Percentiles rank a stretch among this genome's conserved stretches.
phyloP scores from a whole-genome alignment of 768 basidiomycete species.

The Tulasnella sp. region DNA sequence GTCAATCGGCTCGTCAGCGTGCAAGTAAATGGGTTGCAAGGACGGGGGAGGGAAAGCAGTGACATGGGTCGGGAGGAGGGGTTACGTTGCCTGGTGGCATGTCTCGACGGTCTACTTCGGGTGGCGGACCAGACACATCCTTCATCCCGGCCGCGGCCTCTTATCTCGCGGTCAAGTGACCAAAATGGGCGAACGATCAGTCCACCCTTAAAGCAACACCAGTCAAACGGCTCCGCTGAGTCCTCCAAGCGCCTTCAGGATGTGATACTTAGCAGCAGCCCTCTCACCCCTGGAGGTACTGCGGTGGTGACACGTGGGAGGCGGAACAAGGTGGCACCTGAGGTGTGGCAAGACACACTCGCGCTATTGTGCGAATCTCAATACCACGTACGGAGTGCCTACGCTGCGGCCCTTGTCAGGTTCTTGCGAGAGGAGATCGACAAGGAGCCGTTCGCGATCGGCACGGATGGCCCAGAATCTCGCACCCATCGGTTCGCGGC shows the following conservation, averaged over 20 bases:
- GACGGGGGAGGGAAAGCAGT: slow-evolving; percentile 28
- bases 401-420: slow-evolving; percentile 57
- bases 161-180: neutral
- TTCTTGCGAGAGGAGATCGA: slow-evolving; percentile 67
- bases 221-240: neutral
- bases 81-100: slow-evolving; percentile 58
- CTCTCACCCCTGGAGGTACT: neutral
- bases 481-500: slow-evolving; percentile 39
- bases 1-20: slow-evolving; percentile 61
- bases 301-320: slow-evolving; percentile 2
- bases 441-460: slow-evolving; percentile 42
- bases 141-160: slow-evolving; percentile 17
- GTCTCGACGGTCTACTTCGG: slow-evolving; percentile 57
- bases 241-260: neutral
- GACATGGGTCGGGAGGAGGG: slow-evolving; percentile 48
- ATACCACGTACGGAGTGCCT: slow-evolving; percentile 68
- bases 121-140: slow-evolving; percentile 38
- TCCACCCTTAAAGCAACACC: neutral
- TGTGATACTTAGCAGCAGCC: neutral
- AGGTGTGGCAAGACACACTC: slow-evolving; percentile 86
- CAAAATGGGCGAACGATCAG: neutral
- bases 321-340: slow-evolving; percentile 48
- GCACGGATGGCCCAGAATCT: slow-evolving; percentile 39
- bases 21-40: slow-evolving; percentile 50
- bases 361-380: slow-evolving; percentile 73